Conservation (phyloP, 2,329 filamentous ascomycete genomes). For the Aspergillus amoenus region DNA sequence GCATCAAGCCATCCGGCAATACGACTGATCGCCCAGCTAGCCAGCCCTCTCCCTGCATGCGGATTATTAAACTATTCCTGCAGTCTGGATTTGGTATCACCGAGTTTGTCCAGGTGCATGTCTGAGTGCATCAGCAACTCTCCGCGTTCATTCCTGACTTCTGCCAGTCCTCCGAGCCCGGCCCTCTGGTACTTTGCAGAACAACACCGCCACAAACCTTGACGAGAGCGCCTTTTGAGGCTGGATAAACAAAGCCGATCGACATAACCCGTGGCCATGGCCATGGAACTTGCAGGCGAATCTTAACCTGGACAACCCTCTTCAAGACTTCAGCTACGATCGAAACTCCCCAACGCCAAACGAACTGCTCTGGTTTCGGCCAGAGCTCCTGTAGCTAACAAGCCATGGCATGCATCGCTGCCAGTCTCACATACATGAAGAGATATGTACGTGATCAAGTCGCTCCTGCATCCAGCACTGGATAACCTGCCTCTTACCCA, state of each 20-base stretch:
- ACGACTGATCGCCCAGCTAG: not conserved
- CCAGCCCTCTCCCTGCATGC: not conserved
- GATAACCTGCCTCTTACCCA: no score
- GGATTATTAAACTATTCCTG: slow-evolving; percentile 3
- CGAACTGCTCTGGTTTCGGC: no score
- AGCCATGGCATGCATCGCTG: not conserved
- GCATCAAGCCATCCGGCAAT: not conserved
- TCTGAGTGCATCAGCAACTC: not conserved
- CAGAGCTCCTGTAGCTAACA: not conserved
- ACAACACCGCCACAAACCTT: not conserved
- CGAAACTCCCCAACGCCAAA: no score
- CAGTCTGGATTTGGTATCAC: not conserved
- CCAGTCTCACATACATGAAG: not conserved
- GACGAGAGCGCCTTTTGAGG: not conserved
- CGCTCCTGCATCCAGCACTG: not conserved
- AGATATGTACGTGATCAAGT: not conserved
- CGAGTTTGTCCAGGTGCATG: not conserved
- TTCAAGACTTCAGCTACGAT: not conserved
- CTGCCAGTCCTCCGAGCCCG: not conserved
- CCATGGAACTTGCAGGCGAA: not conserved
- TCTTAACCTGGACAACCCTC: not conserved
- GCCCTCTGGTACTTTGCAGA: not conserved
- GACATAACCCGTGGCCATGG: not conserved
- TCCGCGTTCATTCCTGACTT: not conserved
- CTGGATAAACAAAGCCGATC: not conserved